phyloP scores from a whole-genome alignment of 305 asterid genomes.

The Striga hermonthica region DNA sequence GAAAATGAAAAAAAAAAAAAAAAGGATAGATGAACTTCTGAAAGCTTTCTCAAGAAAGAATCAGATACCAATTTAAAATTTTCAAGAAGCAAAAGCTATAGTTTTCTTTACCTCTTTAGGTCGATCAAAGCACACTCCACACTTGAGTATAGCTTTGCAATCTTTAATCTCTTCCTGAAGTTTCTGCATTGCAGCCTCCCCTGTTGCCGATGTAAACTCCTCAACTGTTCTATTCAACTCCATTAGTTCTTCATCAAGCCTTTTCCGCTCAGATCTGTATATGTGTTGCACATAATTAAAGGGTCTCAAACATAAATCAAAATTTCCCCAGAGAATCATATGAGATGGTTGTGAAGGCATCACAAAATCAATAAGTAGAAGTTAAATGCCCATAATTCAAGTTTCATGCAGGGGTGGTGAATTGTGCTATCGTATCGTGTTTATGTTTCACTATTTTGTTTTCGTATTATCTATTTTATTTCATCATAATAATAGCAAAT shows the following conservation, averaged over 20 bases:
- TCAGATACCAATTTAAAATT: not conserved
- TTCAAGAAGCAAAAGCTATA: not conserved
- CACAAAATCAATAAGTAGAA: conserved; percentile 2
- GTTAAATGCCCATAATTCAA: conserved; percentile 1
- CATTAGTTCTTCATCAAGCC: conserved; percentile 72
- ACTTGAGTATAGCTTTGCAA: conserved; percentile 89
- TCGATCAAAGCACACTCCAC: conserved; percentile 96
- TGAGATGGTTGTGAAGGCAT: conserved; percentile 1
- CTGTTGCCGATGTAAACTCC: conserved; percentile 68
- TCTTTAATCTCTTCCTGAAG: conserved; percentile 87
- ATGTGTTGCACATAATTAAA: conserved; percentile 17
- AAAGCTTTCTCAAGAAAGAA: not conserved
- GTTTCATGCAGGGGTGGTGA: not conserved
- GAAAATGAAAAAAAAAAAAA: no score
- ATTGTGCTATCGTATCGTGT: no score
- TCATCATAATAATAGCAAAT: no score
- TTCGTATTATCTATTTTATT: no score
- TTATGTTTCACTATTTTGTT: no score
- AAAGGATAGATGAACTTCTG: no score
- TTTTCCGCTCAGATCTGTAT: conserved; percentile 67
- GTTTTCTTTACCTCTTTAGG: conserved; percentile 70
- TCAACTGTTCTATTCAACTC: conserved; percentile 58
- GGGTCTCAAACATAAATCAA: conserved; percentile 7
- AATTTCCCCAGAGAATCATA: conserved; percentile 13
- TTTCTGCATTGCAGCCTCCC: conserved; percentile 80